Base-by-base conservation (phyloP, 192 early-diverging fungal species). In the Backusella psychrophila region DNA sequence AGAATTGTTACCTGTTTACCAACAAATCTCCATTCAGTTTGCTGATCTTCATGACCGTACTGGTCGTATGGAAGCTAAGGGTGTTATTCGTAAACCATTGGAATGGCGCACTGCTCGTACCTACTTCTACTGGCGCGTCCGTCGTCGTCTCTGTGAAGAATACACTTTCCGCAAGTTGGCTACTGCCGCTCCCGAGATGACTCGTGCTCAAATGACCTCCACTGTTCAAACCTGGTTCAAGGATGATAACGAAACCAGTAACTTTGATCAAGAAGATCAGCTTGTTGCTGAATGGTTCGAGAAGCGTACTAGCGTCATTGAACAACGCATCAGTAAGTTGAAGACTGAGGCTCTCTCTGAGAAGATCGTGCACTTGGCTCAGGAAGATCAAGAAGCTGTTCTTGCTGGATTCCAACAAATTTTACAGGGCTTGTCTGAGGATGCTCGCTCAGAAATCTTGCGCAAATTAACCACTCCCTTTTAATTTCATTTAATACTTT, bases 31-130 rank as follows among this genome's bases (percentile, higher is more conserved):
- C 23, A 84, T 99, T 19, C 95, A 98, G 78, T 98, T 99, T 78
- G 98, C 98, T 35, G 98, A 99, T 82, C 89, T 99, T 71, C 98
- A 99, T 81, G 98, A 99, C 87, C 92, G 89, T 52, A 93, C 97
- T 29, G 93, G 94, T 19, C 94, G 98, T 77, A 98, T 99, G 97
- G 86, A 91, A 34, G 94, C 93, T 85, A 99, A 99, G 93, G 91
- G 92, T 52, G 93, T 93, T 1, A 92, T 99, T 72, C 86, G 91
- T 29, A 86, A 91, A 56, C 81, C 93, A 9, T 81, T 99, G 12
- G 84, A 91, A 74, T 99, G 96, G 95, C 77, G 87, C 14, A 77
- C 92, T 15, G 81, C 95, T 0, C 93, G 98, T 67, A 82, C 86
- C 23, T 94, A 90, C 91, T 99, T 99, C 85, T 97, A 94, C 92